Percentiles rank a stretch among this genome's conserved stretches.
These are phyloP conservation scores for Nakazawaea ambrosiae DNA, from an alignment of 805 yeast species.

Conservation along the genomic window DNA sequence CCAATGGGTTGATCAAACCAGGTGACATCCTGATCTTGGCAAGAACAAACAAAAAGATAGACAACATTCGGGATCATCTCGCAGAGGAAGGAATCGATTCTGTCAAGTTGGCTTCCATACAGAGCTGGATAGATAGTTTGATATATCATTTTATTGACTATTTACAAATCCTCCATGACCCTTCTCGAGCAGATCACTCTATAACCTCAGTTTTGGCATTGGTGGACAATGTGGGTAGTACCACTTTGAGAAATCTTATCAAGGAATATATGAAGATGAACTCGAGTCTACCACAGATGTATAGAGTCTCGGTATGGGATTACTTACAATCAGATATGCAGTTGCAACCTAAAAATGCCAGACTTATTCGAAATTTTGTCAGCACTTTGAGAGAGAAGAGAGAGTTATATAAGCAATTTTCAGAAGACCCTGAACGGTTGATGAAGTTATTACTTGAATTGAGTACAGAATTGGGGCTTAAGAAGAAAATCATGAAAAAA, in stretches of 20 bases:
- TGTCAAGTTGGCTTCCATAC: conserved; percentile 36
- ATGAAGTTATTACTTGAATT: conserved; percentile 26
- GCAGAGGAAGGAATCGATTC: conserved; percentile 33
- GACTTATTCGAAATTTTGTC: conserved; percentile 19
- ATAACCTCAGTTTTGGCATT: conserved; percentile 19
- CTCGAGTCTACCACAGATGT: conserved; percentile 15
- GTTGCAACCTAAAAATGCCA: conserved; percentile 11
- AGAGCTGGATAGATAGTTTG: conserved; percentile 44
- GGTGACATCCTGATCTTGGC: conserved; percentile 48
- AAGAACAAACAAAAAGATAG: conserved; percentile 43
- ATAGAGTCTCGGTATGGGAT: conserved; percentile 6
- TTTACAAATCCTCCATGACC: conserved; percentile 33
- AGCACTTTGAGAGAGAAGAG: conserved; percentile 10
- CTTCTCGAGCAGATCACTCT: conserved; percentile 21
- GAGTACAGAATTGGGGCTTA: conserved; percentile 28
- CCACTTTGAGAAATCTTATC: conserved; percentile 11
- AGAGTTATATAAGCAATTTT: conserved; percentile 16
- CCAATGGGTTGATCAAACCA: conserved; percentile 34
- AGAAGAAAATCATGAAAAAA: conserved; percentile 22
- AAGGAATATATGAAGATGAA: conserved; percentile 9
- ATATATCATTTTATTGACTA: conserved; percentile 41
- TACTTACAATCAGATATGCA: conserved; percentile 11
- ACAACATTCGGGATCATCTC: conserved; percentile 30
- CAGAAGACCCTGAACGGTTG: conserved; percentile 28
- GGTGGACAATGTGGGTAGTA: conserved; percentile 13